Evolutionary conservation across 176 grass and related monocot species (phyloP).

Genomic region (Hordeum marinum): DNA sequence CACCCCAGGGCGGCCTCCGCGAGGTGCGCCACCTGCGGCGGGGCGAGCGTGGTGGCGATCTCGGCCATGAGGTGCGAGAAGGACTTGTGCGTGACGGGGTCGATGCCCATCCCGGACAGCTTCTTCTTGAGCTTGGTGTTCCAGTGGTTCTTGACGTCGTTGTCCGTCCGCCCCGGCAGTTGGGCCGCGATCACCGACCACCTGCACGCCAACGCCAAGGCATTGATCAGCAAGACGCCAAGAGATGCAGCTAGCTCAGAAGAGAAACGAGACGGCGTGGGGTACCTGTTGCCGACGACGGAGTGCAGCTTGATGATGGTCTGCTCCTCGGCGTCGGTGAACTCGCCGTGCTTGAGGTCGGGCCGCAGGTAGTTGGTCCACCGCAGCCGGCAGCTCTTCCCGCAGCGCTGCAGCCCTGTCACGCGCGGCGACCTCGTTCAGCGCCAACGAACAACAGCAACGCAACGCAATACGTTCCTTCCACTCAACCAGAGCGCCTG

Average conservation of each 20-base stretch:
- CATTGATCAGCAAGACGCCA: not conserved
- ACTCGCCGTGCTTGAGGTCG: slow-evolving; percentile 93
- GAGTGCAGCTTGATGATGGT: slow-evolving; percentile 91
- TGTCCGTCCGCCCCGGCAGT: slow-evolving; percentile 83
- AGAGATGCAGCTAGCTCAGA: not conserved
- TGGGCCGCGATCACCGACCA: slow-evolving; percentile 97
- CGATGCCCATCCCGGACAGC: slow-evolving; percentile 96
- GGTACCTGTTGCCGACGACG: slow-evolving; percentile 81
- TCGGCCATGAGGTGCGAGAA: slow-evolving; percentile 99
- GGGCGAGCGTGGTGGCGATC: slow-evolving; percentile 87
- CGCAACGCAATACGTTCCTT: too few species aligned
- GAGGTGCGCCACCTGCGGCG: slow-evolving; percentile 84
- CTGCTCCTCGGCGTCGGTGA: slow-evolving; percentile 87
- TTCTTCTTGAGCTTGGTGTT: slow-evolving; percentile 99
- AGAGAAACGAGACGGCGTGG: not conserved
- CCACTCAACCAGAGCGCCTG: not conserved
- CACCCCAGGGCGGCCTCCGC: slow-evolving; percentile 90
- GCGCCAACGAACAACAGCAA: not conserved
- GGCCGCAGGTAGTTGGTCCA: slow-evolving; percentile 98
- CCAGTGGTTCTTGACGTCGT: slow-evolving; percentile 99
- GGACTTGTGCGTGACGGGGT: slow-evolving; percentile 92
- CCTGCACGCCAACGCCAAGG: slow-evolving; percentile 14
- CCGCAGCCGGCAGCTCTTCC: slow-evolving; percentile 92
- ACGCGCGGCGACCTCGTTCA: not conserved
- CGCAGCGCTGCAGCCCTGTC: slow-evolving; percentile 77